Conservation (phyloP, 495 filamentous ascomycete species). For the Penicillium macrosclerotiorum region DNA sequence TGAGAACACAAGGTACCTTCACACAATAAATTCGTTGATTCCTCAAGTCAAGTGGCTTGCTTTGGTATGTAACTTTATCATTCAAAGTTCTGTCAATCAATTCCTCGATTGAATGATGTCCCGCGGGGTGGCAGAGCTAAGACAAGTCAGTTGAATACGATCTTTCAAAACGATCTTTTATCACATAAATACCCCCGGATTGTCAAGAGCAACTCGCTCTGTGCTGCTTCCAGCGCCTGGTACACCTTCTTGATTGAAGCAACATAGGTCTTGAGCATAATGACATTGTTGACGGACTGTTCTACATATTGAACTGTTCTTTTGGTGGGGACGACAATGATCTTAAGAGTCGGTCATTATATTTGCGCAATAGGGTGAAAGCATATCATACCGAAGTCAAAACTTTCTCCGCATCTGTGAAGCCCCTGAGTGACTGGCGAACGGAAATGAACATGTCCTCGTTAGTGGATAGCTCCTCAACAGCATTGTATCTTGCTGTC, state of each 20-base stretch:
- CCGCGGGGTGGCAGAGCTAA: constrained; percentile 62
- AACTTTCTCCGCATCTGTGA: constrained; percentile 52
- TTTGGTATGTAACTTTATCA: constrained; percentile 74
- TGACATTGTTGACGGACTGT: constrained; percentile 80
- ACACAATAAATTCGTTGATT: constrained; percentile 94
- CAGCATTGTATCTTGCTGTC: constrained; percentile 70
- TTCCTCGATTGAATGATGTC: constrained; percentile 55
- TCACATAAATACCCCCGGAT: constrained; percentile 52
- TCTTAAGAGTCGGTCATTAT: constrained; percentile 41
- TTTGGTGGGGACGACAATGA: constrained; percentile 66
- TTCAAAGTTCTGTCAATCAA: constrained; percentile 75
- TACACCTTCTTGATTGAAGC: constrained; percentile 64
- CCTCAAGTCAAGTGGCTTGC: constrained; percentile 76
- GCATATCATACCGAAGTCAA: constrained; percentile 29
- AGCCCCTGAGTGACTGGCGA: constrained; percentile 69
- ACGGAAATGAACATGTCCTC: constrained; percentile 85
- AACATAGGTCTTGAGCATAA: constrained; percentile 82
- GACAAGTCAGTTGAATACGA: constrained; percentile 1
- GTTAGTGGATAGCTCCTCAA: constrained; percentile 79
- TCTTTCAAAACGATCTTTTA: background rate
- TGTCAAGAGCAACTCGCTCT: constrained; percentile 60
- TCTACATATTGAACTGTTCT: constrained; percentile 65
- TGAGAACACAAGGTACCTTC: constrained; percentile 50
- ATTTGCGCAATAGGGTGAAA: background rate
- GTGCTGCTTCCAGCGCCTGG: constrained; percentile 63